A percentile compares a stretch with the other conserved stretches of the same genome.
Evolutionary conservation across 805 yeast genomes (phyloP).

Genomic region (Ogataea ramenticola): DNA sequence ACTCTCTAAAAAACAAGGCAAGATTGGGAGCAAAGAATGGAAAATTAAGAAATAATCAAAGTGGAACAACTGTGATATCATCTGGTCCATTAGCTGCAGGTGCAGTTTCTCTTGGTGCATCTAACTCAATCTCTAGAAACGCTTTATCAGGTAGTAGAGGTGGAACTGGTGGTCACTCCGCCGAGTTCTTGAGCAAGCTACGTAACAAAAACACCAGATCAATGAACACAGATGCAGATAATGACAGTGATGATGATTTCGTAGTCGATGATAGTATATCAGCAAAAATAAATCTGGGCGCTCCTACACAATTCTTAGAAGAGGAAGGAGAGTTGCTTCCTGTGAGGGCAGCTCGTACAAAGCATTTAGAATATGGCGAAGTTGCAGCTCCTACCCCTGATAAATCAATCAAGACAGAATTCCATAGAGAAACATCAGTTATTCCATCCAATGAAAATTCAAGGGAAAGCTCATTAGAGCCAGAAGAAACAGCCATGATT

Average conservation of each 20-base stretch:
- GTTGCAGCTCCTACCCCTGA: conserved; percentile 14
- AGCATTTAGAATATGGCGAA: conserved; percentile 30
- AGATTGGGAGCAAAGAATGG: conserved; percentile 28
- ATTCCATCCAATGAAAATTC: conserved; percentile 15
- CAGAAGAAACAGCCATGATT: too few species aligned
- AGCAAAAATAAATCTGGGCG: conserved; percentile 56
- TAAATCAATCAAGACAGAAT: conserved; percentile 25
- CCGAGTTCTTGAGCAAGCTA: conserved; percentile 27
- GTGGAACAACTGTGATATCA: conserved; percentile 55
- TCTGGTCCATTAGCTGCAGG: conserved; percentile 73
- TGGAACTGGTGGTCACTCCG: conserved; percentile 25
- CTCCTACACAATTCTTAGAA: conserved; percentile 44
- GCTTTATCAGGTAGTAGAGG: conserved; percentile 2
- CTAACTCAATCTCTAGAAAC: conserved; percentile 8
- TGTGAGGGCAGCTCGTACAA: conserved; percentile 56
- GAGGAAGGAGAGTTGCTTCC: conserved; percentile 59
- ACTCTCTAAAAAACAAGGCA: conserved; percentile 21
- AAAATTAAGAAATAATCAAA: conserved; percentile 17
- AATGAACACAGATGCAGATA: conserved; percentile 12
- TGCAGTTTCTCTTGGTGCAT: conserved; percentile 37
- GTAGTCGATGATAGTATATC: conserved; percentile 27
- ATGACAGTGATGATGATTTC: conserved; percentile 32
- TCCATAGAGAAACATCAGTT: conserved; percentile 18
- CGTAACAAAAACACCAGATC: background rate
- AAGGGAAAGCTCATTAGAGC: conserved; percentile 16